phyloP scores from a whole-genome alignment of 2,329 filamentous ascomycete genomes.

The Epichloe sibirici region DNA sequence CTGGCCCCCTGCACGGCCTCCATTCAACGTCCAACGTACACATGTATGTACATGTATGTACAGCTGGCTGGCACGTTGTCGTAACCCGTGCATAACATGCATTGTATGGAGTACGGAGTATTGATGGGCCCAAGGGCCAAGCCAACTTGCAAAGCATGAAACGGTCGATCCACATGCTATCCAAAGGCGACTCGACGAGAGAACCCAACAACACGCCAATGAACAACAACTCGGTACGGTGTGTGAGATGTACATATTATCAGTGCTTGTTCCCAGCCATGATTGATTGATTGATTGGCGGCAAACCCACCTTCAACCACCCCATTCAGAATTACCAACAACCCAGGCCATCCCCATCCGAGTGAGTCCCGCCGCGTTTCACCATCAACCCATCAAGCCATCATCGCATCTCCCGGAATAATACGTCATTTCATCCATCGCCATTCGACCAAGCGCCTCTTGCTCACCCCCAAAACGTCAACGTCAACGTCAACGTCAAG shows the following conservation, averaged over 20 bases:
- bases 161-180: background rate
- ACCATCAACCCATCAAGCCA: background rate
- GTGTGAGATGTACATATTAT: no score
- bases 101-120: no score
- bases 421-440: background rate
- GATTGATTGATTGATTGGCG: background rate
- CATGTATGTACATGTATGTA: no score
- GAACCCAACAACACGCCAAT: no score
- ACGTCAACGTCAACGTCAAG: background rate
- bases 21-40: background rate
- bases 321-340: background rate
- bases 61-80: no score
- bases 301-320: background rate
- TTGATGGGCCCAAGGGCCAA: background rate
- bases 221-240: no score
- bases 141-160: background rate
- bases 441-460: background rate
- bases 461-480: no score
- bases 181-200: background rate
- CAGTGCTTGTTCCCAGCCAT: no score
- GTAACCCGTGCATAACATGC: no score
- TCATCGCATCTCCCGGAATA: background rate
- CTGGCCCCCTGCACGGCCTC: background rate
- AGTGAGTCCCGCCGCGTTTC: background rate
- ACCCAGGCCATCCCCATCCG: background rate